These are phyloP conservation scores for Bremia lactucae DNA, from an alignment of 352 stramenopile species.

Conservation along the genomic window DNA sequence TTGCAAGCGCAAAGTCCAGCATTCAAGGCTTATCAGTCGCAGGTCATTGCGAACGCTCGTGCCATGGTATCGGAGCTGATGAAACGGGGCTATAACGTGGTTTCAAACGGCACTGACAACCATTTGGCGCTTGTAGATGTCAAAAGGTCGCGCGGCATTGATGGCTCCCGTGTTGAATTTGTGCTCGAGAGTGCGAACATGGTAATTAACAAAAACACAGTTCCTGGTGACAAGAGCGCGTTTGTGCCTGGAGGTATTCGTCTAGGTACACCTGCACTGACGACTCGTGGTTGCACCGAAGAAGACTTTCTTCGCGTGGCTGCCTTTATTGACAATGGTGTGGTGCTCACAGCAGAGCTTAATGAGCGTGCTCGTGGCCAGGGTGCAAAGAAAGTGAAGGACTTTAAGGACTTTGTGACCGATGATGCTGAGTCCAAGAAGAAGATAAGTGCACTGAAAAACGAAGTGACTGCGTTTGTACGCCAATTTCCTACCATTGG, in stretches of 20 bases:
- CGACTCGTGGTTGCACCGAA: slow-evolving; percentile 91
- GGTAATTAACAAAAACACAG: slow-evolving; percentile 98
- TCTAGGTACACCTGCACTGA: slow-evolving; percentile 93
- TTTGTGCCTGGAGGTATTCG: slow-evolving; percentile 95
- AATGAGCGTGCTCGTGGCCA: slow-evolving; percentile 84
- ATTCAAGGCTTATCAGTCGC: slow-evolving; percentile 97
- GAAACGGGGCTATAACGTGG: slow-evolving; percentile 90
- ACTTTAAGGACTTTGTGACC: slow-evolving; percentile 75
- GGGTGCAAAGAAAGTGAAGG: slow-evolving; percentile 93
- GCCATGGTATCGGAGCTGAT: slow-evolving; percentile 85
- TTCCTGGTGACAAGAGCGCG: slow-evolving; percentile 95
- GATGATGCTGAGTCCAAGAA: slow-evolving; percentile 31
- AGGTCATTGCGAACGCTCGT: slow-evolving; percentile 88
- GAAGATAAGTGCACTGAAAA: slow-evolving; percentile 73
- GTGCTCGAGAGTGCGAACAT: slow-evolving; percentile 95
- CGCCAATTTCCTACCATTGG: slow-evolving; percentile 93
- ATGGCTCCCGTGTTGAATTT: slow-evolving; percentile 93
- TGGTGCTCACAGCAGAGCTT: slow-evolving; percentile 88
- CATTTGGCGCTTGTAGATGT: slow-evolving; percentile 96
- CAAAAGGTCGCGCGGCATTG: slow-evolving; percentile 89
- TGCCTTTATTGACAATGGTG: slow-evolving; percentile 92
- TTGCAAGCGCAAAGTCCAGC: slow-evolving; percentile 91
- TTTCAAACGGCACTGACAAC: slow-evolving; percentile 98
- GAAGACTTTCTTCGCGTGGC: slow-evolving; percentile 93
- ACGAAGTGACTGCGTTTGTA: slow-evolving; percentile 89